phyloP scores from a whole-genome alignment of 305 asterid genomes.

The Solanum hybrid region DNA sequence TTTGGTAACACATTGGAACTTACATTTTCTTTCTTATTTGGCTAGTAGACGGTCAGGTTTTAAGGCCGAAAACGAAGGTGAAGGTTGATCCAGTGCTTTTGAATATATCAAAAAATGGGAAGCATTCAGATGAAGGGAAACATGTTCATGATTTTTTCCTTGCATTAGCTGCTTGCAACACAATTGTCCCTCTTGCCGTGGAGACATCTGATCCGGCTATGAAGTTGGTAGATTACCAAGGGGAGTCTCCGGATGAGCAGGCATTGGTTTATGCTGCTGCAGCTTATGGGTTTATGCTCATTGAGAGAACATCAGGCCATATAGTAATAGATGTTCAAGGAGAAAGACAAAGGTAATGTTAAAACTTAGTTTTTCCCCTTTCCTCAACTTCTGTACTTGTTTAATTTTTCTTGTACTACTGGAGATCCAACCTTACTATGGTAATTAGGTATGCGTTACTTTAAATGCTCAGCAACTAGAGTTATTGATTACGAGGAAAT shows the following conservation, averaged over 20 bases:
- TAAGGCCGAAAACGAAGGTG: conserved; percentile 77
- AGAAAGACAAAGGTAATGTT: conserved; percentile 68
- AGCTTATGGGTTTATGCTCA: conserved; percentile 85
- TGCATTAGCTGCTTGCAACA: conserved; percentile 96
- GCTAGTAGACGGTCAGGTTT: conserved; percentile 54
- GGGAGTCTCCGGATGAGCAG: conserved; percentile 99
- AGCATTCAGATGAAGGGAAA: conserved; percentile 45
- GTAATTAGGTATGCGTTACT: background rate
- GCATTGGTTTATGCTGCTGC: conserved; percentile 98
- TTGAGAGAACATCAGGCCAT: conserved; percentile 93
- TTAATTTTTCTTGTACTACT: background rate
- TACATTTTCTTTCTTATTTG: conserved; percentile 15
- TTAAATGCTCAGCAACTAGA: background rate
- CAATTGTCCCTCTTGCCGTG: conserved; percentile 75
- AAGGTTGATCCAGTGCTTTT: conserved; percentile 68
- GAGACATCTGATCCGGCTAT: conserved; percentile 76
- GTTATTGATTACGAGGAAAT: background rate
- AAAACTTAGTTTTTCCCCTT: background rate
- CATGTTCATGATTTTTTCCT: conserved; percentile 61
- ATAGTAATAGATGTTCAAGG: conserved; percentile 82
- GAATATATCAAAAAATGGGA: conserved; percentile 32
- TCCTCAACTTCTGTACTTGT: background rate
- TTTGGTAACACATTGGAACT: background rate
- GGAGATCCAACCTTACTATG: background rate
- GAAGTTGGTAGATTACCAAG: conserved; percentile 83